Evolutionary conservation across 805 yeast genomes (phyloP), one percentile per base, ranked within the genome.

Genomic region (Cyberlindnera mycetangii): DNA sequence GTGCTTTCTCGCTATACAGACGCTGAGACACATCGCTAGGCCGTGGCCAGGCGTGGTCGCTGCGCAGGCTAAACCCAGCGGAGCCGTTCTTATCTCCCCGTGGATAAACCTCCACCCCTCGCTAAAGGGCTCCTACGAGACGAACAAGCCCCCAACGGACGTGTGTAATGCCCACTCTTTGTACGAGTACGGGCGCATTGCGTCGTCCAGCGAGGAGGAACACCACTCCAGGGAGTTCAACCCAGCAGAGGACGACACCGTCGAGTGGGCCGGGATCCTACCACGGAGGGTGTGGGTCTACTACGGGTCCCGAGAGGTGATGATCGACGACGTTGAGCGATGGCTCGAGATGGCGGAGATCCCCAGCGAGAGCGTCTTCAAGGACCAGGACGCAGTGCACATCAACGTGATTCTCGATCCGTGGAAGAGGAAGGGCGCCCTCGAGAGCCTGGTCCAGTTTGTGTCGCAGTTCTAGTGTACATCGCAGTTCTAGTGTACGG

Each of bases 1-100:
- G 12, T 67, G 60, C 1, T 58, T 59, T 34, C 45, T 63, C 20
- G 49, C 54, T 1, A 36, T 59, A 11, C 49, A 49, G 2, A 32
- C 57, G 2, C n/a, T 45, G 27, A 44, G 50, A 38, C 53, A 51
- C 20, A 32, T 16, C 8, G 19, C 21, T 8, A 14, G 31, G 18
- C 50, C 54, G 30, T 5, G 33, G 5, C 18, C 31, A 10, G 46
- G 39, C 10, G 46, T 21, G 5, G n/a, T 30, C 5, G 12, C 17
- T 16, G 36, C 32, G 4, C 20, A 14, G 9, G 32, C 40, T 3
- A 37, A 36, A 19, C 37, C 44, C 11, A n/a, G 11, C 7, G 51
- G 48, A 6, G 36, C 42, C 11, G 8, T 47, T n/a, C 37, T 45
- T 5, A 16, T 52, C 7, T 52, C 55, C 1, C 55, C 55, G 8